Conservation (phyloP, 139 green algal genomes). For the Tetraselmis striata region DNA sequence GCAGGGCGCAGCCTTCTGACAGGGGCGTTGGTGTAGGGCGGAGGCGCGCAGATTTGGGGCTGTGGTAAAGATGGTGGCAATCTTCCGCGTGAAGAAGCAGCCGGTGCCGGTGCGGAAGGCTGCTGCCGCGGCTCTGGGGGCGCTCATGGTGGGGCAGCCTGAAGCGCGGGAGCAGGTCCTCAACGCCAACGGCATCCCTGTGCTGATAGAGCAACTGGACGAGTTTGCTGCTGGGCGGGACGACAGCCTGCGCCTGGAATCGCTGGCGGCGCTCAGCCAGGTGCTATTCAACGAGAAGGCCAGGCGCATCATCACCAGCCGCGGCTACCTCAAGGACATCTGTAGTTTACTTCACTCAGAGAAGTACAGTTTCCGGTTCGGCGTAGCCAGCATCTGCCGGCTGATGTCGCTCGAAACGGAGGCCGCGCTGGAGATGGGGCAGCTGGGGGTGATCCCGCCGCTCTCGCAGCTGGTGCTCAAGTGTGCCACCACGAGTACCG, state of each 20-base stretch:
- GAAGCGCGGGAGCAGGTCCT: neutral
- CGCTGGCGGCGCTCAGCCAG: neutral
- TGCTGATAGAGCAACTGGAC: neutral
- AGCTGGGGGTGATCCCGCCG: neutral
- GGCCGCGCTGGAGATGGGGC: neutral
- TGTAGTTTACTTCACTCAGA: neutral
- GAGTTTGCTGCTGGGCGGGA: neutral
- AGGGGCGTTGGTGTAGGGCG: neutral
- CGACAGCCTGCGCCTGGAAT: neutral
- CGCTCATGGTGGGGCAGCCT: neutral
- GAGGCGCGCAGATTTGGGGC: neutral
- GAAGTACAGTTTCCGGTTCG: neutral
- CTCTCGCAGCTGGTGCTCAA: neutral
- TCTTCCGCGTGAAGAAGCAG: neutral
- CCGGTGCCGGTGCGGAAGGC: neutral
- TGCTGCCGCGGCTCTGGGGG: neutral
- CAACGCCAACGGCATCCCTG: neutral
- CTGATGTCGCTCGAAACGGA: neutral
- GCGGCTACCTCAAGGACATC: neutral
- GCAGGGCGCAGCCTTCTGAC: too few species aligned
- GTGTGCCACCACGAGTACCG: neutral
- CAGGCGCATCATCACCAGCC: neutral
- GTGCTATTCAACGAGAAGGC: neutral
- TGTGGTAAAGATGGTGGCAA: neutral
- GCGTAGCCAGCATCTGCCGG: neutral